phyloP scores from a whole-genome alignment of 805 yeast genomes.

The Wickerhamomyces canadensis region DNA sequence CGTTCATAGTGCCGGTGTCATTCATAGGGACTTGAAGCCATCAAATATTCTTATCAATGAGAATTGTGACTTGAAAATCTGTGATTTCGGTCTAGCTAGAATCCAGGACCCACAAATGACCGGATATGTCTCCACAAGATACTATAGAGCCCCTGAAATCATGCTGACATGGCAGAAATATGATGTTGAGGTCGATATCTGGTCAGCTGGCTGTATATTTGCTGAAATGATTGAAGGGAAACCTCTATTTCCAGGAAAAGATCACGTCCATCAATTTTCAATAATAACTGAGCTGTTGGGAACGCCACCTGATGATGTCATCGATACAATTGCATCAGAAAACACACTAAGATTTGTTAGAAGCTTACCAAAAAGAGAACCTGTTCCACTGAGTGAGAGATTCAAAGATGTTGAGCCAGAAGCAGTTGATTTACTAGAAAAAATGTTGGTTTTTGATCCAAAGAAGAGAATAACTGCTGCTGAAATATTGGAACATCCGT shows the following conservation, averaged over 20 bases:
- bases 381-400: conserved; percentile 80
- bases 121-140: conserved; percentile 93
- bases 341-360: conserved; percentile 92
- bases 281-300: conserved; percentile 95
- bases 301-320: conserved; percentile 93
- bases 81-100: conserved; percentile 93
- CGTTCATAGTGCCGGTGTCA: conserved; percentile 89
- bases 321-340: conserved; percentile 92
- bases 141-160: conserved; percentile 96
- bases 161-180: conserved; percentile 99
- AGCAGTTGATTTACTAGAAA: conserved; percentile 81
- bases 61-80: conserved; percentile 85
- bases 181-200: conserved; percentile 93
- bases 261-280: conserved; percentile 96
- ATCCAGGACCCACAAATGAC: conserved; percentile 99
- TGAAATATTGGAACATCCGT: conserved; percentile 84
- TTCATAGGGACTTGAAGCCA: conserved; percentile 86
- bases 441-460: conserved; percentile 94
- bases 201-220: conserved; percentile 97
- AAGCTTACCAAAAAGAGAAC: conserved; percentile 87
- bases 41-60: conserved; percentile 80
- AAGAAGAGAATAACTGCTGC: conserved; percentile 90
- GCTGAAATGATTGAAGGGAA: conserved; percentile 98
- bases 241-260: conserved; percentile 96
- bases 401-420: conserved; percentile 76